Base-by-base conservation (phyloP, 2,329 filamentous ascomycete species). In the Amphichorda felina region DNA sequence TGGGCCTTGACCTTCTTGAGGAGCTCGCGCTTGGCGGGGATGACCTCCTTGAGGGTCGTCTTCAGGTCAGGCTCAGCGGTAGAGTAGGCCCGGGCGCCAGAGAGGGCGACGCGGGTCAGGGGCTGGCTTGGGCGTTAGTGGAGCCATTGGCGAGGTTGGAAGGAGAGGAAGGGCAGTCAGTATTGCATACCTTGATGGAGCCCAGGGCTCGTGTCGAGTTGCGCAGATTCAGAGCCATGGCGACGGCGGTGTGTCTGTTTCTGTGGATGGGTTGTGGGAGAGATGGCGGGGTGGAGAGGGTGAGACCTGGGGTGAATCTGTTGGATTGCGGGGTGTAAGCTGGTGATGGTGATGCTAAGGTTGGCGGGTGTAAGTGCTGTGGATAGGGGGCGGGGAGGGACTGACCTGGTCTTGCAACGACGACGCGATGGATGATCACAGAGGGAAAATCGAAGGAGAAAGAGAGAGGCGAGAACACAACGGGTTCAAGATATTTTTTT, bases 1-100 rank as follows among this genome's bases (percentile, higher is more conserved):
- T 89, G 77, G 39, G 80, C 75, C 68, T 95, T 96, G 64, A 96
- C 84, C 60, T 88, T 83, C 64, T 94, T 91, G 50, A 96, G 66
- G 15, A 95, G 79, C 59, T 94, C 89, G 35, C 88, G 79, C 68
- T 96, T 96, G 42, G 79, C 86, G 24, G 91, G 91, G 48, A 98
- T 94, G 40, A 78, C 75, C 46, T 79, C 75, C 50, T 78, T 82
- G 46, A 98, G 76, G 11, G 85, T 85, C 35, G 83, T 69, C 64
- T 96, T 98, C 53, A 98, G 77, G 54, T 89, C 83, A 40, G 83
- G 84, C 59, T 96, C 89, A 39, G 83, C 70, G 30, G 83, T 76
- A 44, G 82, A 76, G 64, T 87, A 88, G 56, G 58, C 66, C 51
- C 81, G 70, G 33, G 50, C 47, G 37, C 58, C 52, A 39, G 43